Percentiles rank a stretch among this genome's conserved stretches.
Evolutionary conservation across 2,329 filamentous ascomycete genomes (phyloP).

Genomic region (Colletotrichum musicola): DNA sequence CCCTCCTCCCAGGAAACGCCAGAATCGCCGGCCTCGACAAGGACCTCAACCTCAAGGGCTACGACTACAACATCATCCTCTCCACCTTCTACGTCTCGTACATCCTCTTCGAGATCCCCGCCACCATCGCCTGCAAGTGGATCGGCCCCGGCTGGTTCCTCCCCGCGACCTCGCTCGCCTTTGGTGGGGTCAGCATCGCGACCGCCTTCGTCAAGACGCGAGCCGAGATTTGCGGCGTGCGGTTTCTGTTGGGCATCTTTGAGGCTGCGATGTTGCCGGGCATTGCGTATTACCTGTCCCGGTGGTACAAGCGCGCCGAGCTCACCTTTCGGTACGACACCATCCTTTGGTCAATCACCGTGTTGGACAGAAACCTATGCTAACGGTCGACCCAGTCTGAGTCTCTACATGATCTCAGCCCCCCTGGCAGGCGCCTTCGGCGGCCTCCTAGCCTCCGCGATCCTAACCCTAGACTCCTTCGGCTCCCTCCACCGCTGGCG

Average conservation of each 20-base stretch:
- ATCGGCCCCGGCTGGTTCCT: constrained; percentile 81
- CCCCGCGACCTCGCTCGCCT: constrained; percentile 70
- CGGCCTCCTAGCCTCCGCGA: constrained; percentile 73
- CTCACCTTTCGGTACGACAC: constrained; percentile 67
- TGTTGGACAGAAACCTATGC: no score
- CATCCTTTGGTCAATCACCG: no score
- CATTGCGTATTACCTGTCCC: constrained; percentile 78
- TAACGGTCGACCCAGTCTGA: constrained; percentile 55
- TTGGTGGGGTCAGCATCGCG: constrained; percentile 72
- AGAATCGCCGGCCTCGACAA: constrained; percentile 73
- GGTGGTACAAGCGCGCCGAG: constrained; percentile 79
- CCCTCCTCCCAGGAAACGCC: constrained; percentile 68
- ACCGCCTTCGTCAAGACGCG: constrained; percentile 74
- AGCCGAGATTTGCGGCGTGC: constrained; percentile 66
- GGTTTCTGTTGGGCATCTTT: constrained; percentile 76
- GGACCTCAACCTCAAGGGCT: constrained; percentile 69
- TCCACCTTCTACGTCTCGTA: constrained; percentile 80
- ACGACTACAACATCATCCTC: constrained; percentile 78
- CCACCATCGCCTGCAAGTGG: constrained; percentile 77
- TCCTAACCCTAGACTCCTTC: constrained; percentile 71
- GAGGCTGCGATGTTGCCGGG: constrained; percentile 82
- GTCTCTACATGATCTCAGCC: constrained; percentile 78
- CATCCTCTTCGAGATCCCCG: constrained; percentile 79
- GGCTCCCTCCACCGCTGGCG: constrained; percentile 70
- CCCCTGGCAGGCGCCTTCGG: constrained; percentile 79